These are phyloP conservation scores for Hymenoscyphus infarciens DNA, from an alignment of 2,329 filamentous ascomycete species.

Conservation along the genomic window DNA sequence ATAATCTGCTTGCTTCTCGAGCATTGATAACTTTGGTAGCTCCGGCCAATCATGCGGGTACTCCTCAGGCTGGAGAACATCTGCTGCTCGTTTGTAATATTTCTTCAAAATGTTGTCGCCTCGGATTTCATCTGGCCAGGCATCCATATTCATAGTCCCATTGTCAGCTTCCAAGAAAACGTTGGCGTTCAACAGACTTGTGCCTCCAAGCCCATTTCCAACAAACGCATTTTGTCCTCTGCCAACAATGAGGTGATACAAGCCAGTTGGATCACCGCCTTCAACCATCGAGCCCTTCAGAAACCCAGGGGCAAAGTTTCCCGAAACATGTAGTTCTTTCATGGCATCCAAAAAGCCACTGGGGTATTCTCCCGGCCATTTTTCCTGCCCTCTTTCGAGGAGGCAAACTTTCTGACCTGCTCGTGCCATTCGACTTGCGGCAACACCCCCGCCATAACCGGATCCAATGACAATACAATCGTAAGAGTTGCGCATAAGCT, in stretches of 20 bases:
- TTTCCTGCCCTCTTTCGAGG: slow-evolving; percentile 61
- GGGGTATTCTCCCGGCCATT: slow-evolving; percentile 65
- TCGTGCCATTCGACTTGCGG: slow-evolving; percentile 61
- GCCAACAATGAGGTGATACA: slow-evolving; percentile 62
- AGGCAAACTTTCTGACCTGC: slow-evolving; percentile 59
- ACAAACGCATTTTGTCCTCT: slow-evolving; percentile 57
- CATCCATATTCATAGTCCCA: slow-evolving; percentile 48
- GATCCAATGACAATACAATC: slow-evolving; percentile 67
- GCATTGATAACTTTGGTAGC: slow-evolving; percentile 54
- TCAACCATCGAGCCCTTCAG: slow-evolving; percentile 43
- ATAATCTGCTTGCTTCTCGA: slow-evolving; percentile 53
- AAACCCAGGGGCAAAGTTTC: slow-evolving; percentile 46
- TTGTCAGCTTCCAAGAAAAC: slow-evolving; percentile 60
- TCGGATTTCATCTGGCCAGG: slow-evolving; percentile 58
- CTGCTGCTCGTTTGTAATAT: slow-evolving; percentile 54
- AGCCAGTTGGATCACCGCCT: slow-evolving; percentile 52
- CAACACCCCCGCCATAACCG: slow-evolving; percentile 65
- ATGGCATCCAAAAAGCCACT: slow-evolving; percentile 44
- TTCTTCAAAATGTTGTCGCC: slow-evolving; percentile 42
- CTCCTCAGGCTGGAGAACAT: slow-evolving; percentile 54
- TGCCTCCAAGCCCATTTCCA: slow-evolving; percentile 54
- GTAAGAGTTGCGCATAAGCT: slow-evolving; percentile 55
- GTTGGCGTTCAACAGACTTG: slow-evolving; percentile 64
- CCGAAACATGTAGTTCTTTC: slow-evolving; percentile 54
- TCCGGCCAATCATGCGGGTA: slow-evolving; percentile 57